Evolutionary conservation across 805 yeast genomes (phyloP).

Genomic region (Lipomyces sp.): DNA sequence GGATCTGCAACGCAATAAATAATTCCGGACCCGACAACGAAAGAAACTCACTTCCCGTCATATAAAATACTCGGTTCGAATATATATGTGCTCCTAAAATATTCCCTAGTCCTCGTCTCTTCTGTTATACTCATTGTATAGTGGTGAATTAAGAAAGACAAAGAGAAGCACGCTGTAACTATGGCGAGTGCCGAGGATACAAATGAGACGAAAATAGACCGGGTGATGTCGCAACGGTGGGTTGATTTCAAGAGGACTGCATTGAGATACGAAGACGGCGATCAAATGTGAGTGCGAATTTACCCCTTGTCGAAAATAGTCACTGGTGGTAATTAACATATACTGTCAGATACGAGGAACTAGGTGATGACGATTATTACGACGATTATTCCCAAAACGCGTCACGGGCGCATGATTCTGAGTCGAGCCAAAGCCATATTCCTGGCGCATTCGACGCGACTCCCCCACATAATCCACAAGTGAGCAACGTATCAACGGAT

Average conservation of each 20-base stretch:
- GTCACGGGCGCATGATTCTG: background rate
- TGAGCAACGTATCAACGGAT: background rate
- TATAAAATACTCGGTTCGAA: background rate
- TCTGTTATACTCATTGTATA: background rate
- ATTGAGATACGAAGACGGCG: background rate
- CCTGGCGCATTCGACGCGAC: constrained; percentile 15
- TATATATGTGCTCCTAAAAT: background rate
- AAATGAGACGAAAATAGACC: background rate
- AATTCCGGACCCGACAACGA: too few species aligned
- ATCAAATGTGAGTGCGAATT: constrained; percentile 1
- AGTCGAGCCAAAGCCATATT: background rate
- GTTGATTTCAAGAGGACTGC: constrained; percentile 3
- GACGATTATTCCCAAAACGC: background rate
- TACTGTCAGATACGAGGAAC: background rate
- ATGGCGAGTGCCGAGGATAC: background rate
- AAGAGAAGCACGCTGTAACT: background rate
- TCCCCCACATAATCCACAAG: background rate
- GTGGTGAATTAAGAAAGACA: background rate
- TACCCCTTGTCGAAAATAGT: background rate
- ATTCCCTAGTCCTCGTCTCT: background rate
- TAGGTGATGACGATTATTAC: background rate
- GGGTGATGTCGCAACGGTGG: background rate
- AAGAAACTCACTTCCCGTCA: too few species aligned
- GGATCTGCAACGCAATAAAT: too few species aligned
- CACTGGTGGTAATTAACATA: background rate